A percentile compares a stretch with the other conserved stretches of the same genome.
These are phyloP conservation scores for Fonsecaea nubica DNA, from an alignment of 2,329 filamentous ascomycete species.

Conservation along the genomic window DNA sequence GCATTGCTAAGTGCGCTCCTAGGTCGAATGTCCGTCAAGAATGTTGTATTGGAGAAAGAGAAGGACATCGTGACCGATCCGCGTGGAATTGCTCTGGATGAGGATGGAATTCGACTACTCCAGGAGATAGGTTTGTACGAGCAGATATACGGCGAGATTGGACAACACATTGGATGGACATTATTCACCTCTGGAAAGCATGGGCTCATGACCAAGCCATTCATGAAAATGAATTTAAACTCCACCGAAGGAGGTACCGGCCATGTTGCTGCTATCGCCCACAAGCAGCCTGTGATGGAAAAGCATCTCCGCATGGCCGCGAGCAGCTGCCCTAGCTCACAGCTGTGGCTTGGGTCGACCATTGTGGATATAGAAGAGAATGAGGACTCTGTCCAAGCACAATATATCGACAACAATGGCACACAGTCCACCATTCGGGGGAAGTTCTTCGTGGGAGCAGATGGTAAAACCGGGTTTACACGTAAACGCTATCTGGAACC, in stretches of 20 bases:
- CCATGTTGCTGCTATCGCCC: constrained; percentile 43
- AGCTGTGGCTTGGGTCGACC: constrained; percentile 36
- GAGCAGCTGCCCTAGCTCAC: constrained; percentile 16
- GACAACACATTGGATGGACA: constrained; percentile 37
- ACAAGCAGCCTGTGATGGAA: constrained; percentile 45
- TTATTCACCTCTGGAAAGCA: constrained; percentile 41
- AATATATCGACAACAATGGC: constrained; percentile 37
- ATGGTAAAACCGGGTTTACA: constrained; percentile 57
- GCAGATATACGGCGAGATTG: constrained; percentile 42
- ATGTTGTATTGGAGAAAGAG: constrained; percentile 44
- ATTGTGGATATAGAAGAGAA: constrained; percentile 31
- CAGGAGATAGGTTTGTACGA: constrained; percentile 44
- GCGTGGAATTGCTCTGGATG: constrained; percentile 45
- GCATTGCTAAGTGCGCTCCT: constrained; percentile 44
- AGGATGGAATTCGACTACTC: constrained; percentile 45
- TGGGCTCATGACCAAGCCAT: constrained; percentile 37
- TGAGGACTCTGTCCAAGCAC: constrained; percentile 31
- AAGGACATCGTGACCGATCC: constrained; percentile 45
- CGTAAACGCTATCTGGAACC: constrained; percentile 56
- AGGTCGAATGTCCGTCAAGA: constrained; percentile 38
- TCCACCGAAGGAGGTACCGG: constrained; percentile 43
- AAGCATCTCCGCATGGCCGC: constrained; percentile 37
- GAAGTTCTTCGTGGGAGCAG: constrained; percentile 52
- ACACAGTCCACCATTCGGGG: constrained; percentile 33
- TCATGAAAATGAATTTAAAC: constrained; percentile 40